Conservation (phyloP, 1,139 yeast species). For the Casaregolazyma lundiana region DNA sequence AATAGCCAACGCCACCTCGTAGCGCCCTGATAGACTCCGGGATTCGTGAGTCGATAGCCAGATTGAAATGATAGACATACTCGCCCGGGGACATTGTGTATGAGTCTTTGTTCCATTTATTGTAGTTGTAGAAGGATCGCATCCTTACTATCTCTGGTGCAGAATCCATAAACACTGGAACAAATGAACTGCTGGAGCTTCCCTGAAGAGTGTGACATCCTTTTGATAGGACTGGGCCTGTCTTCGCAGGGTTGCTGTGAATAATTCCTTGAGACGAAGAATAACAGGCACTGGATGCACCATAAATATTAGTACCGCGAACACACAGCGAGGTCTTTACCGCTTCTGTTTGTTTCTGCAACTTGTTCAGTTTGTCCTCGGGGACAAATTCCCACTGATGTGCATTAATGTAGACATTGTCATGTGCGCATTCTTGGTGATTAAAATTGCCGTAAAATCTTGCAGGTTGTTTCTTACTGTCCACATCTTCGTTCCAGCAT, state of each 20-base stretch:
- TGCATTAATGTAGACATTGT: constrained; percentile 28
- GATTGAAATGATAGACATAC: constrained; percentile 71
- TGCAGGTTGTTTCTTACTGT: constrained; percentile 26
- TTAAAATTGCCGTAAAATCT: no score
- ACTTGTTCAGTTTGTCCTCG: not conserved
- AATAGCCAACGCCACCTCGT: constrained; percentile 31
- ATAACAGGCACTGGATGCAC: constrained; percentile 28
- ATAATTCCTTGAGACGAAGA: constrained; percentile 18
- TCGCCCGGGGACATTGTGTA: constrained; percentile 59
- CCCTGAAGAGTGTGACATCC: constrained; percentile 15
- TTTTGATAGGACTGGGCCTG: not conserved
- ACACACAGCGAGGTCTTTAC: constrained; percentile 24
- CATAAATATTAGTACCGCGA: constrained; percentile 31
- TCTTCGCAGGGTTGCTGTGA: constrained; percentile 15
- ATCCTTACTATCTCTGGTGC: constrained; percentile 15
- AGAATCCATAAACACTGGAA: constrained; percentile 14
- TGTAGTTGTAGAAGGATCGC: constrained; percentile 10
- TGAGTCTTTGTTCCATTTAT: constrained; percentile 23
- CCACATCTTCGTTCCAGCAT: constrained; percentile 59
- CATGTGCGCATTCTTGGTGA: no score
- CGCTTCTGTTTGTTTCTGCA: not conserved
- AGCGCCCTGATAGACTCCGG: constrained; percentile 69
- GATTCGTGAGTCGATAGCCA: constrained; percentile 61
- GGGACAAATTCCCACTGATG: constrained; percentile 37
- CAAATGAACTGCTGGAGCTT: constrained; percentile 7